phyloP scores from a whole-genome alignment of 208 protist species.

The Phytomonas francai region DNA sequence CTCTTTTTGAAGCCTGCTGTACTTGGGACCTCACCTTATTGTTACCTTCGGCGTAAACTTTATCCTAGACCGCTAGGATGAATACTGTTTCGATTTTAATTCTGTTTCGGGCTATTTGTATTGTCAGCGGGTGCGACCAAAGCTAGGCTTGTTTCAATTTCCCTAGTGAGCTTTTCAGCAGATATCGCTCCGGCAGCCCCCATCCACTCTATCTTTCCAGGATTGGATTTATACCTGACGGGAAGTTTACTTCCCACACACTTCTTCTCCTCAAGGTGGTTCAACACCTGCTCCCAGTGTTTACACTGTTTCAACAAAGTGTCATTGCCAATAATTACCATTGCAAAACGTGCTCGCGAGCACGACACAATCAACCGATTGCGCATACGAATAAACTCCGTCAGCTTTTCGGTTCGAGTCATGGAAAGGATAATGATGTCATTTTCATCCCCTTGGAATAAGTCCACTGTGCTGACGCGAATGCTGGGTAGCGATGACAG shows the following conservation, averaged over 20 bases:
- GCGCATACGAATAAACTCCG: constrained; percentile 90
- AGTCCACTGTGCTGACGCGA: constrained; percentile 89
- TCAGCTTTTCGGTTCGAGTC: constrained; percentile 89
- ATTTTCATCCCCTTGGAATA: constrained; percentile 94
- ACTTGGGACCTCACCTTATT: too few species aligned
- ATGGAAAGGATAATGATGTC: constrained; percentile 92
- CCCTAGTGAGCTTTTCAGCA: constrained; percentile 19
- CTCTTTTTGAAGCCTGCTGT: too few species aligned
- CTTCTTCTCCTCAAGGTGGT: constrained; percentile 34
- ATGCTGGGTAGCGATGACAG: constrained; percentile 63
- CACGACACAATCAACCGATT: constrained; percentile 94
- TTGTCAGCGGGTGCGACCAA: background rate
- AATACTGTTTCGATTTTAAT: background rate
- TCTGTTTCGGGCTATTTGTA: background rate
- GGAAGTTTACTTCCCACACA: constrained; percentile 65
- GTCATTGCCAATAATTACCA: constrained; percentile 85
- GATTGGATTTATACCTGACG: constrained; percentile 34
- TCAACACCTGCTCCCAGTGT: constrained; percentile 74
- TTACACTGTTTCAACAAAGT: constrained; percentile 54
- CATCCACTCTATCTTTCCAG: constrained; percentile 20
- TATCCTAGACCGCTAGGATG: too few species aligned
- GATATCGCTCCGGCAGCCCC: constrained; percentile 22
- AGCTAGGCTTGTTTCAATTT: constrained; percentile 14
- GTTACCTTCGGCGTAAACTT: too few species aligned
- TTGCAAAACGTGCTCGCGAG: constrained; percentile 87